Percentiles rank a stretch among this genome's conserved stretches.
Evolutionary conservation across 441 rosid genomes (phyloP).

Genomic region (Erysimum pusillum): DNA sequence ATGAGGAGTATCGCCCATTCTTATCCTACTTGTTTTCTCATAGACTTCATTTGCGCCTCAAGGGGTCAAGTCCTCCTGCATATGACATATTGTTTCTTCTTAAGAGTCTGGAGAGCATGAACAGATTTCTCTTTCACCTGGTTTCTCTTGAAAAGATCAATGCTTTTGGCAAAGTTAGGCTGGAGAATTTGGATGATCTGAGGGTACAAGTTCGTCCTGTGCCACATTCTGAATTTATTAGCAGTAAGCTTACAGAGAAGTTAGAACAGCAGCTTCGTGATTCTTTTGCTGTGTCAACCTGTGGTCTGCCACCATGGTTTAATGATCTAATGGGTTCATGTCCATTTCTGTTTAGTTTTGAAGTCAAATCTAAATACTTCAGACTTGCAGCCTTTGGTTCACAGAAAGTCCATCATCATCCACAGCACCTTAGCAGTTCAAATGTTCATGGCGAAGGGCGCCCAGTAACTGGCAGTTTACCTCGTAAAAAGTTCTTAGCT

Average conservation of each 20-base stretch:
- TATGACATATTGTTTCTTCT: slow-evolving; percentile 80
- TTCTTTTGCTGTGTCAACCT: slow-evolving; percentile 70
- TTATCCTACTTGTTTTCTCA: slow-evolving; percentile 64
- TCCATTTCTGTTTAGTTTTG: slow-evolving; percentile 93
- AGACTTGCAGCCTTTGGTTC: slow-evolving; percentile 82
- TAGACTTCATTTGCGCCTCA: slow-evolving; percentile 67
- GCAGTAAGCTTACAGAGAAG: slow-evolving; percentile 90
- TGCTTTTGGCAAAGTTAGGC: slow-evolving; percentile 76
- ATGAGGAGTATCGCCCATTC: slow-evolving; percentile 53
- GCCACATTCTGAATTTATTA: slow-evolving; percentile 78
- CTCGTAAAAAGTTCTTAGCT: slow-evolving; percentile 84
- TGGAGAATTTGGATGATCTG: slow-evolving; percentile 72
- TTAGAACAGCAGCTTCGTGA: slow-evolving; percentile 95
- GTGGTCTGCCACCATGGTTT: slow-evolving; percentile 93
- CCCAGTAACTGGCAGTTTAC: slow-evolving; percentile 53
- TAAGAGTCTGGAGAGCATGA: slow-evolving; percentile 80
- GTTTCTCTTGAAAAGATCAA: slow-evolving; percentile 65
- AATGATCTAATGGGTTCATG: slow-evolving; percentile 85
- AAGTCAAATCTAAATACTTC: slow-evolving; percentile 82
- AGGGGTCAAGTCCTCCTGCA: slow-evolving; percentile 65
- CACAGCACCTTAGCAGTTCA: slow-evolving; percentile 56
- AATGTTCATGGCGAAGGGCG: slow-evolving; percentile 65
- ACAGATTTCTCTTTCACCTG: slow-evolving; percentile 76
- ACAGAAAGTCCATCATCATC: slow-evolving; percentile 55
- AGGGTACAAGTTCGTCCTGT: slow-evolving; percentile 62